phyloP scores from a whole-genome alignment of 2,329 filamentous ascomycete genomes.

The Exophiala alcalophila region DNA sequence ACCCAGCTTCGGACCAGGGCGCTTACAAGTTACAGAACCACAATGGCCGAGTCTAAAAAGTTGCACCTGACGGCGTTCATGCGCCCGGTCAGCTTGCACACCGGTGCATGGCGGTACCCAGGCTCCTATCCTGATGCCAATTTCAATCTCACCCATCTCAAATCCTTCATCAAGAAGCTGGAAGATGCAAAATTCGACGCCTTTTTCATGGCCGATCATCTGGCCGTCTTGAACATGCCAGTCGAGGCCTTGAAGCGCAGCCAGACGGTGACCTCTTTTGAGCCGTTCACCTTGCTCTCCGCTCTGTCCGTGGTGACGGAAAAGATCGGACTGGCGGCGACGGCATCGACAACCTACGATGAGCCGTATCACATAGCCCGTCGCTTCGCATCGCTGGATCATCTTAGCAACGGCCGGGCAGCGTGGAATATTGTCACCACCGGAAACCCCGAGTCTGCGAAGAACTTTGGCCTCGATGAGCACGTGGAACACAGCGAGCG shows the following conservation, averaged over 20 bases:
- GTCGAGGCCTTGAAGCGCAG: slow-evolving; percentile 56
- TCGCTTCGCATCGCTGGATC: slow-evolving; percentile 54
- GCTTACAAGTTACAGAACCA: no score
- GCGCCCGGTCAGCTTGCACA: slow-evolving; percentile 56
- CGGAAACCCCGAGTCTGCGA: slow-evolving; percentile 51
- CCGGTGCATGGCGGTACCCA: slow-evolving; percentile 57
- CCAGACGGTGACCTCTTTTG: slow-evolving; percentile 58
- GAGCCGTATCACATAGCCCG: slow-evolving; percentile 55
- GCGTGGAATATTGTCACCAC: slow-evolving; percentile 58
- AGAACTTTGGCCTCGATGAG: slow-evolving; percentile 53
- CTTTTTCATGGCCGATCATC: slow-evolving; percentile 57
- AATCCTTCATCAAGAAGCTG: slow-evolving; percentile 53
- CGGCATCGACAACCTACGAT: slow-evolving; percentile 55
- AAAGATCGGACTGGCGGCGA: slow-evolving; percentile 53
- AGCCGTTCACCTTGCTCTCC: slow-evolving; percentile 54
- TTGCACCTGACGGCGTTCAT: slow-evolving; percentile 61
- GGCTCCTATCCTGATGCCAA: slow-evolving; percentile 56
- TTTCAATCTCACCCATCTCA: slow-evolving; percentile 55
- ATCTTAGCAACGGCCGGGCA: slow-evolving; percentile 50
- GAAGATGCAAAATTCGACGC: slow-evolving; percentile 56
- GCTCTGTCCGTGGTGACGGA: slow-evolving; percentile 50
- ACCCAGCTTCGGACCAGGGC: no score
- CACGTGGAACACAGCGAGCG: slow-evolving; percentile 50
- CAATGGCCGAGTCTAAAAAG: no score
- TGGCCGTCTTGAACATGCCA: slow-evolving; percentile 57